Conservation (phyloP, 495 filamentous ascomycete species). For the Astrocystis sublimbata region DNA sequence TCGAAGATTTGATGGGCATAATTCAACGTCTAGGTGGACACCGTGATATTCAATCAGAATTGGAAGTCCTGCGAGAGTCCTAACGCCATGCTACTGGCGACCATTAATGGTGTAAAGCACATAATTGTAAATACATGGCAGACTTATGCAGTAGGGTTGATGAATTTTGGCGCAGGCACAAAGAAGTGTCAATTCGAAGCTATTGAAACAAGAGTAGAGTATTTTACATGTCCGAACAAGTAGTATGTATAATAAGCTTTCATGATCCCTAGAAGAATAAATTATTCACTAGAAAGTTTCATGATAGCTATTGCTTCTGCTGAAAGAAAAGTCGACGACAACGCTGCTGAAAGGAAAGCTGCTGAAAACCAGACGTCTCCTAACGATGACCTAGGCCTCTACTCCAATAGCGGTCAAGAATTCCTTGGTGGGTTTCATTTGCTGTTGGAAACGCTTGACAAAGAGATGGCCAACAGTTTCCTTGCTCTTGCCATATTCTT, state of each 20-base stretch:
- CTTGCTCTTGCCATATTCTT: not conserved
- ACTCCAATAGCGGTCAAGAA: not conserved
- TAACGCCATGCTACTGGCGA: too few species aligned
- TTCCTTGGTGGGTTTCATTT: not conserved
- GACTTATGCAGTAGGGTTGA: not conserved
- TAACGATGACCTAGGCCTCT: not conserved
- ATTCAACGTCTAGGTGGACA: too few species aligned
- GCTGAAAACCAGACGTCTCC: not conserved
- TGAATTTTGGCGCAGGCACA: not conserved
- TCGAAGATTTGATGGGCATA: too few species aligned
- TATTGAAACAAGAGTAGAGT: not conserved
- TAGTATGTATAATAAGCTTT: not conserved
- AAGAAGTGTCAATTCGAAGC: not conserved
- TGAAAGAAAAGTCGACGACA: not conserved
- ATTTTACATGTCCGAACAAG: not conserved
- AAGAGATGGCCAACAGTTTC: conserved; percentile 2
- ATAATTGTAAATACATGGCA: not conserved
- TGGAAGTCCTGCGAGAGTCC: too few species aligned
- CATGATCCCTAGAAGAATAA: not conserved
- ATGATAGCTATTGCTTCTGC: not conserved
- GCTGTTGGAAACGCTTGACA: conserved; percentile 1
- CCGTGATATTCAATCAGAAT: too few species aligned
- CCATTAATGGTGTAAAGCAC: not conserved
- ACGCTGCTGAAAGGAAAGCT: not conserved
- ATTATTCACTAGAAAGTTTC: not conserved